phyloP scores from a whole-genome alignment of 1,284 basidiomycete genomes.

The Malassezia psittaci region DNA sequence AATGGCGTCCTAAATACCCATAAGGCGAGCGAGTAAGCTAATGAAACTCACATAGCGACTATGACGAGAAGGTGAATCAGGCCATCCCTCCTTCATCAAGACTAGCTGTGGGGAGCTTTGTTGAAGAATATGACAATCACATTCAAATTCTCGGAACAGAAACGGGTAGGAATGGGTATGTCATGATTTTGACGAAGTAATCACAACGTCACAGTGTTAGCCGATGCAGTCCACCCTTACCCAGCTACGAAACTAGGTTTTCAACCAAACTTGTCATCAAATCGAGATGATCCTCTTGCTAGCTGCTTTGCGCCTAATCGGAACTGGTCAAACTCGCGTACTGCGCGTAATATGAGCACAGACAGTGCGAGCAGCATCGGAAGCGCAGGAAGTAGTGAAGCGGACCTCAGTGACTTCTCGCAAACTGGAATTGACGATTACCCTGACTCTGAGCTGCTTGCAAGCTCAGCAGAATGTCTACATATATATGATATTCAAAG shows the following conservation, averaged over 20 bases:
- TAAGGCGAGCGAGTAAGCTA: slow-evolving; percentile 17
- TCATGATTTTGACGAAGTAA: neutral
- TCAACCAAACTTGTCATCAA: slow-evolving; percentile 34
- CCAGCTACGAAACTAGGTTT: slow-evolving; percentile 44
- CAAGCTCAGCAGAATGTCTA: slow-evolving; percentile 43
- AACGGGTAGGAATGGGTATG: slow-evolving; percentile 21
- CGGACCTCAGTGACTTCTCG: slow-evolving; percentile 14
- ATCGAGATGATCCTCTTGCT: neutral
- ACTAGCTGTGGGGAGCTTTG: slow-evolving; percentile 42
- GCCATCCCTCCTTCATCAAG: slow-evolving; percentile 28
- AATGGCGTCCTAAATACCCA: slow-evolving; percentile 18
- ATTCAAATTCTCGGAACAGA: slow-evolving; percentile 42
- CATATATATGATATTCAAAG: slow-evolving; percentile 43
- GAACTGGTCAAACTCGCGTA: slow-evolving; percentile 6
- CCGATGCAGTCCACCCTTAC: slow-evolving; percentile 43
- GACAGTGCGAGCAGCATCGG: slow-evolving; percentile 3
- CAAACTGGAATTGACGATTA: slow-evolving; percentile 13
- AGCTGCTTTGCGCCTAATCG: neutral
- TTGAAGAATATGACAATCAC: slow-evolving; percentile 43
- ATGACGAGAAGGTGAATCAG: neutral
- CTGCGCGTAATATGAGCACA: neutral
- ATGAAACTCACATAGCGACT: neutral
- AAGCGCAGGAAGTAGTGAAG: slow-evolving; percentile 3
- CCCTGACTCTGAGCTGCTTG: slow-evolving; percentile 41
- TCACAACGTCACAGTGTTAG: slow-evolving; percentile 26